Evolutionary conservation across 2,329 filamentous ascomycete genomes (phyloP).

Genomic region (Exophiala alcalophila): DNA sequence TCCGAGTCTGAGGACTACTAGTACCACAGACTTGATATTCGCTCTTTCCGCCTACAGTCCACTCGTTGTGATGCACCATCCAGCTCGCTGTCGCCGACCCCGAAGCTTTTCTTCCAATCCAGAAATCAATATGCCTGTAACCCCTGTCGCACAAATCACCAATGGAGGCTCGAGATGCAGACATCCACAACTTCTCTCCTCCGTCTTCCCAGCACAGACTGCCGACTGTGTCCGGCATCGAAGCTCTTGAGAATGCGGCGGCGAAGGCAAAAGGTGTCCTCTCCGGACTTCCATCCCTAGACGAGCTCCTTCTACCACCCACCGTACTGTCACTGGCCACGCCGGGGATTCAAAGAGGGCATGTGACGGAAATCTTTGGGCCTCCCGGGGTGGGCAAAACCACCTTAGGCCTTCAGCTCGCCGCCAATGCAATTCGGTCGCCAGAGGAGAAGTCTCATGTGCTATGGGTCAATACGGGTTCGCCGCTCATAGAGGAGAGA

Average conservation of each 20-base stretch:
- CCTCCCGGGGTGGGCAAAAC: constrained; percentile 86
- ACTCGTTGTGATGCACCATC: too few relatives aligned
- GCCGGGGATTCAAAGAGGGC: constrained; percentile 55
- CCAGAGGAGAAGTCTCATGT: constrained; percentile 54
- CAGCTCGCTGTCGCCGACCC: too few relatives aligned
- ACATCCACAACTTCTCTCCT: constrained; percentile 56
- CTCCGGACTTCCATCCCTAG: constrained; percentile 56
- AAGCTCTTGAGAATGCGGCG: constrained; percentile 53
- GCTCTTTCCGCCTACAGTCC: too few relatives aligned
- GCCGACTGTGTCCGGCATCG: constrained; percentile 71
- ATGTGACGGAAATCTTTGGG: constrained; percentile 83
- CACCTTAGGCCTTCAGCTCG: constrained; percentile 69
- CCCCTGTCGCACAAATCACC: constrained; percentile 34
- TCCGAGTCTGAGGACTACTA: too few relatives aligned
- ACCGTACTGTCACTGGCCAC: constrained; percentile 6
- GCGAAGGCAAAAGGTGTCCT: constrained; percentile 42
- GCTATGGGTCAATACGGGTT: constrained; percentile 68
- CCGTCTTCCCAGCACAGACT: constrained; percentile 55
- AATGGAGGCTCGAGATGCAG: constrained; percentile 53
- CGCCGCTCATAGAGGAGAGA: constrained; percentile 48
- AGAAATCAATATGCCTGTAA: constrained; percentile 15
- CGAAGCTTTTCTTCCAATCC: too few relatives aligned
- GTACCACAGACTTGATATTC: too few relatives aligned
- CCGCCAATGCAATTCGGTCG: constrained; percentile 60
- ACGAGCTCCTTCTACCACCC: constrained; percentile 43